Evolutionary conservation across 768 basidiomycete genomes (phyloP).

Genomic region (Cystobasidium tubakii): DNA sequence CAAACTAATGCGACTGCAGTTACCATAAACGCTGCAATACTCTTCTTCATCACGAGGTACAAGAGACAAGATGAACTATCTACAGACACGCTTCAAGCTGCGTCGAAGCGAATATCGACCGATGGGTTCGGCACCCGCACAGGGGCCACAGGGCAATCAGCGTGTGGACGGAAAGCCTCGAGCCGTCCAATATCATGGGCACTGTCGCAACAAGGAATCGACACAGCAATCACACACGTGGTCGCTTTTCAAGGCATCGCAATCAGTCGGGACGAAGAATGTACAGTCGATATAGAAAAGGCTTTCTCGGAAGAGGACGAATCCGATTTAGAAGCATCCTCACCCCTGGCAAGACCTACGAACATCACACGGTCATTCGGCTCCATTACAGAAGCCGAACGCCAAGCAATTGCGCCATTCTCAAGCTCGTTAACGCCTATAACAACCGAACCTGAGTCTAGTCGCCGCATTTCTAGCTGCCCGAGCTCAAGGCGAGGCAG

Average conservation of each 20-base stretch:
- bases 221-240: not conserved
- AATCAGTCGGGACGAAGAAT: slow-evolving; percentile 4
- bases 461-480: not conserved
- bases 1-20: too few relatives aligned
- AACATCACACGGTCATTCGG: not conserved
- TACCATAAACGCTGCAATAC: slow-evolving; percentile 22
- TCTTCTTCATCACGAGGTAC: slow-evolving; percentile 22
- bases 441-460: not conserved
- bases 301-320: not conserved
- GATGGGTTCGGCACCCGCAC: not conserved
- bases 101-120: not conserved
- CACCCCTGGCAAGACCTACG: not conserved
- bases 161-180: not conserved
- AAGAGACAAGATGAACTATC: not conserved
- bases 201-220: not conserved
- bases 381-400: not conserved
- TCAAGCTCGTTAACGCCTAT: not conserved
- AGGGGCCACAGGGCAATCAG: not conserved
- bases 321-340: not conserved
- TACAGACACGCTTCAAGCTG: not conserved
- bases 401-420: slow-evolving; percentile 6
- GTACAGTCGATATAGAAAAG: slow-evolving; percentile 1
- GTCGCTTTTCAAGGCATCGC: slow-evolving; percentile 14
- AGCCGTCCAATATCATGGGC: not conserved
- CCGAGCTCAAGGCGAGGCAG: not conserved